A percentile compares a stretch with the other conserved stretches of the same genome.
phyloP scores from a whole-genome alignment of 2,329 filamentous ascomycete species.

The Trichoderma brevicompactum region DNA sequence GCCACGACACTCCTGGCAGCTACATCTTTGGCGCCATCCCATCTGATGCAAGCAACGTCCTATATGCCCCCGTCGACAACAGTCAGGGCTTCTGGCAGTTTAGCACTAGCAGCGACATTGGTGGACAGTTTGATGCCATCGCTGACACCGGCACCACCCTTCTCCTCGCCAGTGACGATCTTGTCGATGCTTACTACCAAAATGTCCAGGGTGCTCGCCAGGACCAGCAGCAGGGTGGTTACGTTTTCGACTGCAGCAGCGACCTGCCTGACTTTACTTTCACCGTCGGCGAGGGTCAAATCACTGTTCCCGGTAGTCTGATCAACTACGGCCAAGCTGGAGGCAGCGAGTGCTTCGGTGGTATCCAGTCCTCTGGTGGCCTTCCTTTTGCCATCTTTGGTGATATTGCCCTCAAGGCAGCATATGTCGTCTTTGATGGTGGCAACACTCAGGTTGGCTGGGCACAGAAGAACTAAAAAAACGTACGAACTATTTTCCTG shows the following conservation, averaged over 20 bases:
- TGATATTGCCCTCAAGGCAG: conserved; percentile 63
- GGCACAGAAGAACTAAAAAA: conserved; percentile 30
- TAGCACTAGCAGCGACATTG: conserved; percentile 33
- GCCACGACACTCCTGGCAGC: conserved; percentile 55
- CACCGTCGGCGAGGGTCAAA: conserved; percentile 60
- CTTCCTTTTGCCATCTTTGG: conserved; percentile 60
- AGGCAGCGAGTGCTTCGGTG: conserved; percentile 63
- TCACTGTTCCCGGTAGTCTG: conserved; percentile 56
- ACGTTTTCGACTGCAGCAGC: conserved; percentile 51
- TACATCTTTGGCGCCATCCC: conserved; percentile 79
- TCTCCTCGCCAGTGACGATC: conserved; percentile 58
- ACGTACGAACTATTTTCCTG: background rate
- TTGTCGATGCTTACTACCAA: conserved; percentile 55
- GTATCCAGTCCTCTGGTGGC: conserved; percentile 61
- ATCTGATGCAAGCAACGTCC: conserved; percentile 57
- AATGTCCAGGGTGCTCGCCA: conserved; percentile 45
- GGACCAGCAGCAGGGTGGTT: conserved; percentile 47
- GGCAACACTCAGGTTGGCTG: conserved; percentile 56
- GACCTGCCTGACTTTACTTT: conserved; percentile 55
- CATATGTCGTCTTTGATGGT: conserved; percentile 61
- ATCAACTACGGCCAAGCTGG: conserved; percentile 57
- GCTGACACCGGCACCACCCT: conserved; percentile 66
- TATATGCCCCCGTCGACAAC: conserved; percentile 65
- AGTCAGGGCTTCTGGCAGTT: conserved; percentile 66
- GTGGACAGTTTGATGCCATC: conserved; percentile 48